phyloP scores from a whole-genome alignment of 306 rosid species.

The Sophora flavescens region DNA sequence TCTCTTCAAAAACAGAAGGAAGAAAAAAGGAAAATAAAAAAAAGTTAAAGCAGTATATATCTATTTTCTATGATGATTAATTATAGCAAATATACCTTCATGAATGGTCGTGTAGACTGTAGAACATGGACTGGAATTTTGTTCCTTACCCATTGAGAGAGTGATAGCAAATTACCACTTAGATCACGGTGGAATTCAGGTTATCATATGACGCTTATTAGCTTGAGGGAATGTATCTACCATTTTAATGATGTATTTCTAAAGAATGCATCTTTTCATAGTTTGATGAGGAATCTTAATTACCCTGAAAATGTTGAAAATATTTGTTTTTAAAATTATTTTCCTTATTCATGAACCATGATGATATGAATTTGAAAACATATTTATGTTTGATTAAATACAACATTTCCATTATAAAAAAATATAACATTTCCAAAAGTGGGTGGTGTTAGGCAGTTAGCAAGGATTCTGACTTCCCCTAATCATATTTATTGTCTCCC shows the following conservation, averaged over 20 bases:
- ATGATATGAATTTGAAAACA: no score
- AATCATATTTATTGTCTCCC: constrained; percentile 60
- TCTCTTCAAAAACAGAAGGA: no score
- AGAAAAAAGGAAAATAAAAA: no score
- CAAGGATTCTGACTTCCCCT: constrained; percentile 52
- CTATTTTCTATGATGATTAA: no score
- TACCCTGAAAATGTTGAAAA: not conserved
- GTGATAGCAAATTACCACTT: no score
- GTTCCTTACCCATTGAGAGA: no score
- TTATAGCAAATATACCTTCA: no score
- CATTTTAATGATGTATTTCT: not conserved
- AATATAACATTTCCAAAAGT: not conserved
- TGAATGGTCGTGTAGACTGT: no score
- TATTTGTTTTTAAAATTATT: not conserved
- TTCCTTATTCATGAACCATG: not conserved
- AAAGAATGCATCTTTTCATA: not conserved
- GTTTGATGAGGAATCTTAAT: not conserved
- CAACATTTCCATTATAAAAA: not conserved
- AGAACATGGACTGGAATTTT: no score
- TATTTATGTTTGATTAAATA: not conserved
- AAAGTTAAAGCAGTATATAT: no score
- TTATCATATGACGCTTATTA: not conserved
- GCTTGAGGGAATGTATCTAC: not conserved
- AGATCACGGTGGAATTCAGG: not conserved
- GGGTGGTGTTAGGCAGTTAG: constrained; percentile 21